A percentile compares a stretch with the other conserved stretches of the same genome.
Evolutionary conservation across 108 stramenopile species (phyloP).

Genomic region (Nitzschia sp.): DNA sequence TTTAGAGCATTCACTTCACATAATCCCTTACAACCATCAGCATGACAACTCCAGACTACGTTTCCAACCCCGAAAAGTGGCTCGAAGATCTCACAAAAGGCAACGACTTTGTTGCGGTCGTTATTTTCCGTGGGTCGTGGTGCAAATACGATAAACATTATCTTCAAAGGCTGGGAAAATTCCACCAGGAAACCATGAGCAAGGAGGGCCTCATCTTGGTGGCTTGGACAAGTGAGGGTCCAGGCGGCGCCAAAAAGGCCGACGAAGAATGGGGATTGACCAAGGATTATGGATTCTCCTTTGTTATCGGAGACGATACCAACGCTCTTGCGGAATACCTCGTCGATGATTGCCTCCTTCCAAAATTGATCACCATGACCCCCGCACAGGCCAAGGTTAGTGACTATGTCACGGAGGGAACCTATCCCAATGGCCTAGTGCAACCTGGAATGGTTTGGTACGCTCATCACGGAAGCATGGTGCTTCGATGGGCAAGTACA

Average conservation of each 20-base stretch:
- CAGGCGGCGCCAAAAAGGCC: slow-evolving; percentile 45
- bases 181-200: slow-evolving; percentile 29
- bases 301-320: slow-evolving; percentile 47
- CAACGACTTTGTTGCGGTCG: slow-evolving; percentile 39
- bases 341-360: slow-evolving; percentile 40
- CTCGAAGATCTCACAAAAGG: slow-evolving; percentile 20
- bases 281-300: slow-evolving; percentile 29
- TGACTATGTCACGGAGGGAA: slow-evolving; percentile 18
- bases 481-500: slow-evolving; percentile 37
- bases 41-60: slow-evolving; percentile 16
- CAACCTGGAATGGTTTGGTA: slow-evolving; percentile 52
- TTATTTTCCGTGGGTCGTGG: slow-evolving; percentile 50
- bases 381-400: slow-evolving; percentile 26
- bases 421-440: slow-evolving; percentile 50
- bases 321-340: slow-evolving; percentile 48
- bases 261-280: slow-evolving; percentile 50
- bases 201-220: slow-evolving; percentile 34
- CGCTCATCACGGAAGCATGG: slow-evolving; percentile 44
- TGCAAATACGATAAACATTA: slow-evolving; percentile 51
- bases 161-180: slow-evolving; percentile 42
- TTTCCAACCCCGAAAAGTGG: slow-evolving; percentile 52
- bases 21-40: not conserved
- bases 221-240: slow-evolving; percentile 53
- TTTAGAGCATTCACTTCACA: too few species aligned
- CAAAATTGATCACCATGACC: slow-evolving; percentile 24